Percentiles rank a stretch among this genome's conserved stretches.
phyloP scores from a whole-genome alignment of 1,139 yeast genomes.

The Suhomyces bolitotheri region DNA sequence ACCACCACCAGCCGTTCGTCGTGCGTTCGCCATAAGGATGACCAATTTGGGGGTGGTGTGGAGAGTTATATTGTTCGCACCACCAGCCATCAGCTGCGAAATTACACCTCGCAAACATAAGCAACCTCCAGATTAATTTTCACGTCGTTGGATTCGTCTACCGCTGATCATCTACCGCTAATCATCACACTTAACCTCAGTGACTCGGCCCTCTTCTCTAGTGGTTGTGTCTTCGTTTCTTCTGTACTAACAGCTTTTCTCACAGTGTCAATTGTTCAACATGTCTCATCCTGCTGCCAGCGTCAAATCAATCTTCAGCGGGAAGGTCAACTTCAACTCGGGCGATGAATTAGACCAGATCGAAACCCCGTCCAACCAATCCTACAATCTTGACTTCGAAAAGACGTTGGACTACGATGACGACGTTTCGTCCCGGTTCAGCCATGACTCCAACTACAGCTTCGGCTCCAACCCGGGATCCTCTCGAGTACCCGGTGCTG shows the following conservation, averaged over 20 bases:
- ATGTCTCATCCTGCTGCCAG: conserved; percentile 51
- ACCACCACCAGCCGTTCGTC: too few species aligned
- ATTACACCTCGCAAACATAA: not conserved
- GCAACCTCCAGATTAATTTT: too few species aligned
- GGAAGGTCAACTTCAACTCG: conserved; percentile 33
- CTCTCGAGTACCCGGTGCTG: conserved; percentile 5
- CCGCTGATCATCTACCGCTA: too few species aligned
- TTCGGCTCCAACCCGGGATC: conserved; percentile 25
- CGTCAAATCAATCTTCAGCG: conserved; percentile 41
- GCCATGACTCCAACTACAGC: conserved; percentile 24
- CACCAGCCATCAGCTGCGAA: conserved; percentile 5
- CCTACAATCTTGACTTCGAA: conserved; percentile 10
- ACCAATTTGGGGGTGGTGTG: conserved; percentile 8
- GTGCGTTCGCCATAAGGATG: conserved; percentile 8
- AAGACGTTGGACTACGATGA: conserved; percentile 11
- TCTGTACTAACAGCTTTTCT: too few species aligned
- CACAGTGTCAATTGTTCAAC: too few species aligned
- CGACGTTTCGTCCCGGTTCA: conserved; percentile 16
- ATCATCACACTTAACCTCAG: too few species aligned
- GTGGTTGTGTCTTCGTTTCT: too few species aligned
- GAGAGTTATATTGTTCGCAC: conserved; percentile 5
- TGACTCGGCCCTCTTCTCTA: too few species aligned
- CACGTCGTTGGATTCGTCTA: too few species aligned
- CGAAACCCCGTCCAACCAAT: conserved; percentile 4
- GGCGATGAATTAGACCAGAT: conserved; percentile 25